Percentiles rank a stretch among this genome's conserved stretches.
Evolutionary conservation across 805 yeast genomes (phyloP).

Genomic region (Maudiozyma turicensis): DNA sequence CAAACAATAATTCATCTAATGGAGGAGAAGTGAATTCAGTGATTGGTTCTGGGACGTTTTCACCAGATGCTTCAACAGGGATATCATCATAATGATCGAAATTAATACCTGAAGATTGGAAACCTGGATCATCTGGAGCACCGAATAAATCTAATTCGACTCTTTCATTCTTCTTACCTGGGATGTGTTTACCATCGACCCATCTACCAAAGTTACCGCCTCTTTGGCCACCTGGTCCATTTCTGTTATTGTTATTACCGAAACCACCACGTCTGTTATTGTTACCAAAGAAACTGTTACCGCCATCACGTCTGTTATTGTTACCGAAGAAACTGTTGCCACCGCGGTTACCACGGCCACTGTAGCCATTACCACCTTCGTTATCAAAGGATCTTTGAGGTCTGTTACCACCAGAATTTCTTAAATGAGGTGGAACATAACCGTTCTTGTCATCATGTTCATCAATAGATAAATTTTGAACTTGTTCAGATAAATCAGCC

Average conservation of each 20-base stretch:
- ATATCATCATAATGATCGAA: slow-evolving; percentile 98
- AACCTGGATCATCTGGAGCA: slow-evolving; percentile 48
- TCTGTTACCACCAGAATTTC: slow-evolving; percentile 24
- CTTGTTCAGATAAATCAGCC: slow-evolving; percentile 51
- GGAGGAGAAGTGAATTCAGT: slow-evolving; percentile 85
- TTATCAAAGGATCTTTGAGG: slow-evolving; percentile 5
- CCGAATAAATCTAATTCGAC: slow-evolving; percentile 82
- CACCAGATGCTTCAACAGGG: slow-evolving; percentile 97
- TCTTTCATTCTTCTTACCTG: slow-evolving; percentile 60
- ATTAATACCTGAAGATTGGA: slow-evolving; percentile 94
- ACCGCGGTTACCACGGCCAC: slow-evolving; percentile 5
- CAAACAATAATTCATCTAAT: slow-evolving; percentile 72
- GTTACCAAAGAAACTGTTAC: slow-evolving; percentile 24
- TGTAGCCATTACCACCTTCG: slow-evolving; percentile 2
- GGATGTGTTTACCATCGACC: slow-evolving; percentile 80
- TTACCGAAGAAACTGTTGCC: slow-evolving; percentile 8
- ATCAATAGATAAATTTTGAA: slow-evolving; percentile 46
- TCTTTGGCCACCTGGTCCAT: slow-evolving; percentile 8
- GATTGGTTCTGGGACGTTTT: slow-evolving; percentile 89
- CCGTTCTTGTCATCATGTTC: slow-evolving; percentile 17
- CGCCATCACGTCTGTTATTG: slow-evolving; percentile 17
- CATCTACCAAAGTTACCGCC: slow-evolving; percentile 50
- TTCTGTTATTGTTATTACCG: slow-evolving; percentile 28
- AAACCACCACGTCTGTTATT: slow-evolving; percentile 27
- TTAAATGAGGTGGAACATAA: slow-evolving; percentile 44